Evolutionary conservation across 1,284 basidiomycete genomes (phyloP), one percentile per base, ranked within the genome.

Genomic region (Melampsora larici-populina): DNA sequence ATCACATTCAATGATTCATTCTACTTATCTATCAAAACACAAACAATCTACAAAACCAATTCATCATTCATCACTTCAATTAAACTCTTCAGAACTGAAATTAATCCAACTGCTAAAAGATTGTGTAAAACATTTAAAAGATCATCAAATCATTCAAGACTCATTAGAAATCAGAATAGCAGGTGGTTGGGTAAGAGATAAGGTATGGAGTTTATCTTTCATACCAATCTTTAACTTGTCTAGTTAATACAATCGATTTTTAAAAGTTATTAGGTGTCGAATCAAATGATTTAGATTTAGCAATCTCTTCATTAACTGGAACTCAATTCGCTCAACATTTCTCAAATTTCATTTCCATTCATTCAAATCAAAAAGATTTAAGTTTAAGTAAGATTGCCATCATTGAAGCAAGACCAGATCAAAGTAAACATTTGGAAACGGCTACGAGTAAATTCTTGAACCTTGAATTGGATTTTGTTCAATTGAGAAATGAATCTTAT

Each of bases 351-450:
- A 86, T 93, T 80, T 82, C 84, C 18, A 13, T 46, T 67, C 86
- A 87, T 92, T 17, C 80, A 87, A 33, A 88, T 89, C 1, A 72
- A 69, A 66, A 11, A 67, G 66, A 21, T 64, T 55, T 43, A 82
- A 80, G 70, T 21, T 65, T 81, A 79, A 80, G 81, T 36, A 81
- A 82, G 49, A 86, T 88, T 17, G 86, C 91, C 29, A 93, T 90
- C 82, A 94, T 99, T 78, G 93, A 92, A 72, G 91, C 91, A 79
- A 98, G 99, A 82, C 96, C 97, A 0, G 93, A 96, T 66, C 97
- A 99, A 85, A 96, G 93, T 75, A 99, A 99, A 84, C 97, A 98
- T 85, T 87, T 99, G 48, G 96, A 99, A 85, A 98, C 97, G 0
- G 96, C 94, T 0, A 91, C 91, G n/a, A 91, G 94, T 43, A 89